phyloP scores from a whole-genome alignment of 257 asterid species.

The Striga asiatica region DNA sequence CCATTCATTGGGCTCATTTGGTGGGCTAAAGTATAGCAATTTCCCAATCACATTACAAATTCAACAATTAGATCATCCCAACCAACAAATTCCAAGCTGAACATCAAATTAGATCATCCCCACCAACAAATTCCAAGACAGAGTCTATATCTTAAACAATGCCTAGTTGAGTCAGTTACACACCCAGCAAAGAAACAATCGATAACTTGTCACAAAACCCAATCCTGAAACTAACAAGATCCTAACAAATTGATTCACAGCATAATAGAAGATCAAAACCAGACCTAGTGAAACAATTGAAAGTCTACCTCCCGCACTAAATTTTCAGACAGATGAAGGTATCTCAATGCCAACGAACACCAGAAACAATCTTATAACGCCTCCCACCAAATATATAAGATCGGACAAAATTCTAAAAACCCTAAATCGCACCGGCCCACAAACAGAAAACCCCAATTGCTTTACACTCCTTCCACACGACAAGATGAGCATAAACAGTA shows the following conservation, averaged over 20 bases:
- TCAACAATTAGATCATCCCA: neutral
- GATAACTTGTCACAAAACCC: neutral
- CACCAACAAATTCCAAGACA: neutral
- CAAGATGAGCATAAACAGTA: constrained; percentile 1
- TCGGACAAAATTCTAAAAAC: neutral
- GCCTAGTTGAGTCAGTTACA: neutral
- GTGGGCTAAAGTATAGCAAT: neutral
- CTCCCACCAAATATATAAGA: neutral
- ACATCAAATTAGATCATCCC: too few relatives aligned
- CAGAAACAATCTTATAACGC: neutral
- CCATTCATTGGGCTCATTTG: neutral
- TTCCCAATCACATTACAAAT: too few relatives aligned
- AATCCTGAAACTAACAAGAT: neutral
- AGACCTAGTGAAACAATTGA: neutral
- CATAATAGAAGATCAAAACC: neutral
- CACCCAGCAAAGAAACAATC: neutral
- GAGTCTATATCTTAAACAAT: neutral
- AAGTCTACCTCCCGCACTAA: neutral
- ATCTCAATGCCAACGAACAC: neutral
- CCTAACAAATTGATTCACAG: neutral
- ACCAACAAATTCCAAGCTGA: neutral
- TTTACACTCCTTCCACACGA: neutral
- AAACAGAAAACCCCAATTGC: neutral
- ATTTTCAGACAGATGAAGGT: neutral
- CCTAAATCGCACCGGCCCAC: constrained; percentile 6